A percentile compares a stretch with the other conserved stretches of the same genome.
Evolutionary conservation across 1,284 basidiomycete species (phyloP).

Genomic region (Pascua guehoae): DNA sequence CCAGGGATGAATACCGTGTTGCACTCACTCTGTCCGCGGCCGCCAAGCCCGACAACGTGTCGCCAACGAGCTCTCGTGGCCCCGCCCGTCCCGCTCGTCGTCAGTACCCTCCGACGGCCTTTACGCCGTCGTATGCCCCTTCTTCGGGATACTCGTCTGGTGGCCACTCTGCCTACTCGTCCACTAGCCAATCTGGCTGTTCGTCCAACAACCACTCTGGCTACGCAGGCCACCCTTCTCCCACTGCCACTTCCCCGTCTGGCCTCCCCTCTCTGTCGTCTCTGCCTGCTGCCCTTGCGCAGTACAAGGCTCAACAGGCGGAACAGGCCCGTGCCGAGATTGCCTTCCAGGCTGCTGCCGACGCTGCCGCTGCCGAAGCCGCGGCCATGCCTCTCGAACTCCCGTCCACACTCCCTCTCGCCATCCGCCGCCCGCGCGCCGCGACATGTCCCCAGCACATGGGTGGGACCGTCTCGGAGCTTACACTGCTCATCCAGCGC

Average conservation of each 20-base stretch:
- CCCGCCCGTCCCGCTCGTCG: conserved; percentile 1
- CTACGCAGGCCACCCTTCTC: too few relatives aligned
- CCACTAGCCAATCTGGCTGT: too few relatives aligned
- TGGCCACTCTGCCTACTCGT: conserved; percentile 1
- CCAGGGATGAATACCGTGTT: conserved; percentile 28
- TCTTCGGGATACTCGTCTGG: background rate
- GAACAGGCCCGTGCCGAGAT: background rate
- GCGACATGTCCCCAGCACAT: conserved; percentile 10
- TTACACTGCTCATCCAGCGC: conserved; percentile 26
- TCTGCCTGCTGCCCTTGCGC: conserved; percentile 12
- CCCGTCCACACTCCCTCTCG: background rate
- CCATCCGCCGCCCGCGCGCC: conserved; percentile 8
- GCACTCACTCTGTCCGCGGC: conserved; percentile 10
- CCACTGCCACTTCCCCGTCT: background rate
- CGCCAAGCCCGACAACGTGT: background rate
- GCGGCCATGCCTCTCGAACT: background rate
- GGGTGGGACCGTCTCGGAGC: conserved; percentile 12
- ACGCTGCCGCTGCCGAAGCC: background rate
- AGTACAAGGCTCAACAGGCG: conserved; percentile 1
- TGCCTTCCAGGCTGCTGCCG: background rate
- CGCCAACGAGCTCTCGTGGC: background rate
- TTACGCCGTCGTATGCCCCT: background rate
- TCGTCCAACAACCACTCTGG: too few relatives aligned
- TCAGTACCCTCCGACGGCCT: conserved; percentile 2
- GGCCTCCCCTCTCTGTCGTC: conserved; percentile 13